These are phyloP conservation scores for Cerrena zonata DNA, from an alignment of 1,284 basidiomycete genomes.

Conservation along the genomic window DNA sequence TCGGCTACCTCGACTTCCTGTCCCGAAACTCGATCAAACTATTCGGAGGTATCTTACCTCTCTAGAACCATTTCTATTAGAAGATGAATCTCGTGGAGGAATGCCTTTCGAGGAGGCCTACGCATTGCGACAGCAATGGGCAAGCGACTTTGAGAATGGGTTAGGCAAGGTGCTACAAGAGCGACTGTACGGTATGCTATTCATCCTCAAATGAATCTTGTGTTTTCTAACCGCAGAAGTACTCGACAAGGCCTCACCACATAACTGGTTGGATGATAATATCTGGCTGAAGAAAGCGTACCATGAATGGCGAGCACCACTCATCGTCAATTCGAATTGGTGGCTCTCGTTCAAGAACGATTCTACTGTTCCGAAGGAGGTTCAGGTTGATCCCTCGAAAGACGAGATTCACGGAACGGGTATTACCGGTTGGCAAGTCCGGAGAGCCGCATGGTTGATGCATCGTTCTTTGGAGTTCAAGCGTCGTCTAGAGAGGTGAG, in stretches of 20 bases:
- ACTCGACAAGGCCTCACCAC: conserved; percentile 78
- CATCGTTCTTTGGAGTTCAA: conserved; percentile 79
- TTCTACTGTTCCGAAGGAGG: conserved; percentile 41
- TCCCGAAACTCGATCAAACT: conserved; percentile 75
- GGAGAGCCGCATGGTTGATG: conserved; percentile 80
- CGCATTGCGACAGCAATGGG: conserved; percentile 58
- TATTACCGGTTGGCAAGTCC: conserved; percentile 78
- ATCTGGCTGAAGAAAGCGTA: conserved; percentile 91
- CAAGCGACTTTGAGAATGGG: conserved; percentile 69
- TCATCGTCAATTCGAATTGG: conserved; percentile 94
- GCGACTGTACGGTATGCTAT: conserved; percentile 65
- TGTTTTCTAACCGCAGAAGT: conserved; percentile 41
- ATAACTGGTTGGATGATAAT: conserved; percentile 95
- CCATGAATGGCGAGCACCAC: conserved; percentile 82
- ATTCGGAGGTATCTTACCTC: conserved; percentile 78
- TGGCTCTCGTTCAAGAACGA: conserved; percentile 86
- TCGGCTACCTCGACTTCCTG: conserved; percentile 66
- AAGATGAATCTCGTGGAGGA: conserved; percentile 63
- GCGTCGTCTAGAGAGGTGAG: conserved; percentile 58
- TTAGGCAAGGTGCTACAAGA: conserved; percentile 74
- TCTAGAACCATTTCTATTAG: conserved; percentile 73
- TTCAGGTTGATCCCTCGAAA: conserved; percentile 30
- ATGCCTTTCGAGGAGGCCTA: conserved; percentile 52
- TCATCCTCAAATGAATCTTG: conserved; percentile 1
- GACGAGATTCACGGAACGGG: conserved; percentile 35